Evolutionary conservation across 2,329 filamentous ascomycete genomes (phyloP), one percentile per base, ranked within the genome.

Genomic region (Xylaria sp.): DNA sequence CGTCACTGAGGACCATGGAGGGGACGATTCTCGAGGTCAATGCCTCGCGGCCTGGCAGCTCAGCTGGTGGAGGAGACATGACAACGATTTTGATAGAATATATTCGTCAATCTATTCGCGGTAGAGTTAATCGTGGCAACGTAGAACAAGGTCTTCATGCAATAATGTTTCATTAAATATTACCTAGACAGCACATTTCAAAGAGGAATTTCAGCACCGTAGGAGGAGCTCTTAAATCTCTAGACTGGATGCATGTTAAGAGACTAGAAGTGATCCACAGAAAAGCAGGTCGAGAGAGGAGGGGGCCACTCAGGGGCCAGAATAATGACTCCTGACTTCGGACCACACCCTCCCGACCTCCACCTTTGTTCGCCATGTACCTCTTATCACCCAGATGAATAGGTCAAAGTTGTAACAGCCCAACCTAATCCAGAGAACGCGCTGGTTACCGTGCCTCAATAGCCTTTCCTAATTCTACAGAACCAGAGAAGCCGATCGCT

Each of bases 1-100:
- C 58, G 35, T 63, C 60, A 16, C 58, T 62, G 1, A 67, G 65
- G 25, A 67, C 27, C 59, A 67, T 67, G 13, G 59, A 44, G 4
- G 65, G 65, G 18, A 67, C 1, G 12, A 40, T 47, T 23, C 65
- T 35, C 13, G 51, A 18, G 13, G 37, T 58, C 25, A 67, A 47
- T 21, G 51, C 51, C 35, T 67, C 59, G 6, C 59, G 65, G 32
- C 59, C 25, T 47, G 60, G 42, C 10, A 58, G 44, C n/a, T 63
- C 59, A 25, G 29, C 35, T 51, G 59, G 23, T 18, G 29, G 21
- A 25, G 57, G 58, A 37, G 58, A 48, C 63, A 65, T 65, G 9
- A 10, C 29, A 16, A 2, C 18, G 16, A 32, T 23, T 13, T 44
- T 44, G 12, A 48, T 55, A 10, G 9, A 2, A 23, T 35, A 12